A percentile compares a stretch with the other conserved stretches of the same genome.
Evolutionary conservation across 129 eudicot genomes (phyloP).

Genomic region (Erigeron canadensis): DNA sequence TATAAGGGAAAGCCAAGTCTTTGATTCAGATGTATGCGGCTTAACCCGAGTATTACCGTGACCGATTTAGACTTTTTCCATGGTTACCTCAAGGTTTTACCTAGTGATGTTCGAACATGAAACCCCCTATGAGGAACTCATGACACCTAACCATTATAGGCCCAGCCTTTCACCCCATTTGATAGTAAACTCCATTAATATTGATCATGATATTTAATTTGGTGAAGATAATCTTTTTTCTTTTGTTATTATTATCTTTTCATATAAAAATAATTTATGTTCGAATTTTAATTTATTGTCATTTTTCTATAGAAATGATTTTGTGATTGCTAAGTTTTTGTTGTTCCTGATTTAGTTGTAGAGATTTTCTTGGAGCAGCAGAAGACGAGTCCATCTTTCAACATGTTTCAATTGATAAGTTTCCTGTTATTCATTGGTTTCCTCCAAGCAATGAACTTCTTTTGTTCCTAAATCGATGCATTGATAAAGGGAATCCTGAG

Average conservation of each 20-base stretch:
- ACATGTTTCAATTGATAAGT: slow-evolving; percentile 39
- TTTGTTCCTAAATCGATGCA: slow-evolving; percentile 40
- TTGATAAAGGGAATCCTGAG: slow-evolving; percentile 47
- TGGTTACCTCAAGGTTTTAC: no score
- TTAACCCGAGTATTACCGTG: no score
- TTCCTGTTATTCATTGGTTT: slow-evolving; percentile 48
- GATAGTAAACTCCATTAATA: neutral
- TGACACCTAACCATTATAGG: no score
- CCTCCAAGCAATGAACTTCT: slow-evolving; percentile 29
- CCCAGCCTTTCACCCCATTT: neutral
- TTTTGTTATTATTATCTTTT: neutral
- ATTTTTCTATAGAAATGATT: neutral
- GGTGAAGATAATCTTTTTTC: neutral
- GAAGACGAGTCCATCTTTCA: slow-evolving; percentile 43
- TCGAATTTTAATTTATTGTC: neutral
- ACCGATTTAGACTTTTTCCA: no score
- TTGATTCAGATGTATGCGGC: no score
- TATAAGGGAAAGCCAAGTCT: no score
- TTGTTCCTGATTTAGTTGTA: slow-evolving; percentile 27
- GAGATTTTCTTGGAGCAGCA: slow-evolving; percentile 45
- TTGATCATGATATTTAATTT: neutral
- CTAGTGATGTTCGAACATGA: no score
- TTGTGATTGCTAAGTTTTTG: neutral
- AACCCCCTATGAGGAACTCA: no score
- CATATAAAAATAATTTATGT: neutral